A percentile compares a stretch with the other conserved stretches of the same genome.
Evolutionary conservation across 169 alveolate species (phyloP).

Genomic region (Plasmodium inui): DNA sequence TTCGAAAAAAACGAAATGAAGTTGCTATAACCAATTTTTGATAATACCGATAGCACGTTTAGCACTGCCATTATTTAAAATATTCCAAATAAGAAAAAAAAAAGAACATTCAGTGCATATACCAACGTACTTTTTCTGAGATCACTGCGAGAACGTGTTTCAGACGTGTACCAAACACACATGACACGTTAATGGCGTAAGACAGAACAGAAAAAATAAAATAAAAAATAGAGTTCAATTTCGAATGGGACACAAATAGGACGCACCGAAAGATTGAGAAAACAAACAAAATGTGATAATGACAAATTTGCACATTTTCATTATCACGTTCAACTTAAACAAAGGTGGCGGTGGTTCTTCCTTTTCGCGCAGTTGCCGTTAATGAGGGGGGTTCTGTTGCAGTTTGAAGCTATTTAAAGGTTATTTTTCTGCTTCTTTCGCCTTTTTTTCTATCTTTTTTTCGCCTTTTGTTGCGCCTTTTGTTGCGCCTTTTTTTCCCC

Average conservation of each 20-base stretch:
- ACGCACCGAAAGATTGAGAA: background rate
- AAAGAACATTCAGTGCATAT: background rate
- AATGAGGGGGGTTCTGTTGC: background rate
- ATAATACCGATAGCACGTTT: background rate
- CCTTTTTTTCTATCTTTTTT: background rate
- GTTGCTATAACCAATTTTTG: background rate
- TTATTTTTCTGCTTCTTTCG: background rate
- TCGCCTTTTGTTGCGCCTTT: background rate
- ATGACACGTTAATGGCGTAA: background rate
- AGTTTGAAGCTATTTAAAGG: background rate
- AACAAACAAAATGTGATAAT: background rate
- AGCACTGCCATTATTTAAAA: background rate
- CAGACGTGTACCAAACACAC: background rate
- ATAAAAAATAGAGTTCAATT: background rate
- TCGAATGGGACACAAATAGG: background rate
- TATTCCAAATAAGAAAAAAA: background rate
- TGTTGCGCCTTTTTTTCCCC: background rate
- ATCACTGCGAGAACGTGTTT: background rate
- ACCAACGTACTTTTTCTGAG: background rate
- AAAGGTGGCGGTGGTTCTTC: background rate
- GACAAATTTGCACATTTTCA: slow-evolving; percentile 1
- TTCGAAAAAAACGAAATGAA: background rate
- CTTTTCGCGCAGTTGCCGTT: background rate
- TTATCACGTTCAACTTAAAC: background rate
- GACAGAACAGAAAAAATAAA: background rate